Base-by-base conservation (phyloP, 257 asterid species). In the Capsicum chinense region DNA sequence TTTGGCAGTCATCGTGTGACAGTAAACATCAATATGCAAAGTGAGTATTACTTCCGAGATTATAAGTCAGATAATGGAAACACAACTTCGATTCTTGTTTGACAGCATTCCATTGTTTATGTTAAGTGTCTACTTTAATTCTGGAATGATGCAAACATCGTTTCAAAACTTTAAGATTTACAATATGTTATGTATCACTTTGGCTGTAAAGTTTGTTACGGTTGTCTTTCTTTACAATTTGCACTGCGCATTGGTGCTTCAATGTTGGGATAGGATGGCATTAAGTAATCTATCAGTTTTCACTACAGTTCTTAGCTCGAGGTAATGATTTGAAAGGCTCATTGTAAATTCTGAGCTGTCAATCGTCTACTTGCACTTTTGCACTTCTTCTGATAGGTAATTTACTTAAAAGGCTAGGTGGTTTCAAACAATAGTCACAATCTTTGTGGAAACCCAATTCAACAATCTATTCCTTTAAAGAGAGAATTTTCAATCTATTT, bases 1-100 rank as follows among this genome's bases (percentile, higher is more conserved):
- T 76, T 7, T 69, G 52, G 82, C 33, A 37, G 48, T 70, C n/a
- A 62, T 71, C 86, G 56, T 48, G 56, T 17, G 57, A 54, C 71
- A 35, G 79, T 83, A 70, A 19, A 37, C 82, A 59, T 68, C 60
- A 48, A 33, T 12, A 63, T 54, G 82, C 64, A 78, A 54, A 54
- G 82, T 78, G 66, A 33, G 33, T 15, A 57, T 78, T 26, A 33
- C 64, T 54, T 78, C 7, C 47, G 56, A 78, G 54, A 78, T 26
- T 78, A 54, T 33, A 54, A 78, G 44, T 56, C 73, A 47, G 10
- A 69, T 26, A 76, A 81, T 48, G 79, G 70, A 78, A 19, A 83
- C 57, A 39, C 16, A 4, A 6, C 54, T 54, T 78, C 15, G 82
- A 33, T 26, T 78, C 13, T 78, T 54, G 52, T 54, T 78, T 54